Conservation (phyloP, 139 green algal genomes). For the Diplosphaera chodatii region DNA sequence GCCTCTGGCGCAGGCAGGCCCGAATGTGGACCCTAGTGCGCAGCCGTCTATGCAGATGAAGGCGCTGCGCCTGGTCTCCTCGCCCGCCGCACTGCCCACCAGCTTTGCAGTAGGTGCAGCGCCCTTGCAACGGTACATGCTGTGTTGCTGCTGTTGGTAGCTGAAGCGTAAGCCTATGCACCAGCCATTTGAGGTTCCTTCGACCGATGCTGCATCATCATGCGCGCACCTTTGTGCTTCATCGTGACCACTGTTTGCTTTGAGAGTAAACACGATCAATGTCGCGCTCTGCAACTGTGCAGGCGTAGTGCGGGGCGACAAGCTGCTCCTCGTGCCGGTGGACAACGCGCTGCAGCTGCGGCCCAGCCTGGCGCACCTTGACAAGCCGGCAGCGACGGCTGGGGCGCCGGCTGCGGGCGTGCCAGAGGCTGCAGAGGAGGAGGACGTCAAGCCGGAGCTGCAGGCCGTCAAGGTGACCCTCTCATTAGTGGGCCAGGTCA, state of each 20-base stretch:
- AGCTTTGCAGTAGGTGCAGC: conserved; percentile 3
- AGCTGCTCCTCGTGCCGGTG: conserved; percentile 71
- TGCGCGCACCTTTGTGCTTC: no score
- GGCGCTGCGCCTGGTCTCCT: neutral
- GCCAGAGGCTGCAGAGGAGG: conserved; percentile 13
- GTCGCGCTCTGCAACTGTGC: no score
- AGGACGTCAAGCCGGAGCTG: conserved; percentile 27
- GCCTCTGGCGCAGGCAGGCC: neutral
- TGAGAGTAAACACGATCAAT: no score
- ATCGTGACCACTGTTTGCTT: no score
- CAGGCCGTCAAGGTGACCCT: conserved; percentile 7
- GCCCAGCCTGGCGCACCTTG: conserved; percentile 63
- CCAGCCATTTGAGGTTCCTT: no score
- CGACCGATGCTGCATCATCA: no score
- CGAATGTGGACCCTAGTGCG: neutral
- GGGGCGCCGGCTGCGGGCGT: conserved; percentile 4
- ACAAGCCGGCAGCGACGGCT: conserved; percentile 21
- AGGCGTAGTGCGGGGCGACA: conserved; percentile 24
- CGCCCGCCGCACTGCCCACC: neutral
- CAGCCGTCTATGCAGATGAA: neutral
- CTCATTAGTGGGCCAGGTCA: no score
- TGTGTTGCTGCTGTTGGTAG: no score
- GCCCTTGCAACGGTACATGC: no score
- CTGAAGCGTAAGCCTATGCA: no score
- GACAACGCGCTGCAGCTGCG: conserved; percentile 75